phyloP scores from a whole-genome alignment of 345 rosid species.

The Kandelia obovata region DNA sequence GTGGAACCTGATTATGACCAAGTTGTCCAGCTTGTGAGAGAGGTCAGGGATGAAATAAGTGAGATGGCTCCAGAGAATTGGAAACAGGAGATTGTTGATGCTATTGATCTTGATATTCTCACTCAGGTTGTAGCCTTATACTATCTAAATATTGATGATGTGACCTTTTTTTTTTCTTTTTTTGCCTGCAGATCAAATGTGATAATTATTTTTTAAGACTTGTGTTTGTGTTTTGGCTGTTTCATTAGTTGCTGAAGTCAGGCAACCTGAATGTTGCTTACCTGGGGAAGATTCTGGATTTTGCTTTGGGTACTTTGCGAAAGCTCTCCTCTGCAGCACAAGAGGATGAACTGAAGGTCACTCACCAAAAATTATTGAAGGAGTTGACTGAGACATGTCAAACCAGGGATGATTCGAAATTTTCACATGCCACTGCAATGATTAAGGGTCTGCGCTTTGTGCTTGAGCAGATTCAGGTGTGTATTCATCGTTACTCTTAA shows the following conservation, averaged over 20 bases:
- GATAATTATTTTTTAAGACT: not conserved
- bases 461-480: constrained; percentile 82
- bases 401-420: constrained; percentile 41
- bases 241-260: constrained; percentile 57
- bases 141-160: no score
- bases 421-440: constrained; percentile 50
- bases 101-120: constrained; percentile 69
- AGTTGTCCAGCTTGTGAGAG: constrained; percentile 68
- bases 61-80: constrained; percentile 81
- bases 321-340: constrained; percentile 79
- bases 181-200: not conserved
- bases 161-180: no score
- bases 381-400: constrained; percentile 60
- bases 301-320: constrained; percentile 63
- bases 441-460: constrained; percentile 76
- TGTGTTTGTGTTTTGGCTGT: not conserved
- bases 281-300: constrained; percentile 70
- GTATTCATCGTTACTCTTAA: not conserved
- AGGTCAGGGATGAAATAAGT: constrained; percentile 82
- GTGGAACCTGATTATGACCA: constrained; percentile 60
- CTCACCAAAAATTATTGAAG: constrained; percentile 45
- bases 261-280: constrained; percentile 65
- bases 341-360: constrained; percentile 55
- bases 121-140: constrained; percentile 51
- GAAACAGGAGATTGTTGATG: constrained; percentile 61